Conservation (phyloP, 2,329 filamentous ascomycete species). For the Fusarium sp. region DNA sequence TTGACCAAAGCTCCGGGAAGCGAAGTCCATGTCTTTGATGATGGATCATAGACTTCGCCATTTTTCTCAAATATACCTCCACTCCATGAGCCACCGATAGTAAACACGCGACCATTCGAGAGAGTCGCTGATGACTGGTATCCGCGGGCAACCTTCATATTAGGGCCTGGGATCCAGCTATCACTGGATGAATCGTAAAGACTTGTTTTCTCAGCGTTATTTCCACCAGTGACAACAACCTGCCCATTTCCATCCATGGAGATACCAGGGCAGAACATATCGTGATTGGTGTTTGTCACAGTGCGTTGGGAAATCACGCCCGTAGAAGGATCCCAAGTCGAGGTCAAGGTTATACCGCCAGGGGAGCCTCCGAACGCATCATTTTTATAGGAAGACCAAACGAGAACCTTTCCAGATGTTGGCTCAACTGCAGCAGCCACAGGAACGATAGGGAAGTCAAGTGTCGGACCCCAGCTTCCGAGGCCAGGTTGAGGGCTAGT, state of each 20-base stretch:
- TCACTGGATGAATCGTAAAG: conserved; percentile 49
- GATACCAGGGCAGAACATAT: conserved; percentile 67
- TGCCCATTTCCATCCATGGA: conserved; percentile 57
- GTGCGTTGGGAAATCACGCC: conserved; percentile 5
- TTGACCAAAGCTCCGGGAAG: conserved; percentile 48
- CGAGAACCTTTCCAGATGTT: conserved; percentile 7
- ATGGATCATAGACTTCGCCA: conserved; percentile 16
- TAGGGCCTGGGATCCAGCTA: conserved; percentile 10
- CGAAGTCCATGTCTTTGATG: conserved; percentile 6
- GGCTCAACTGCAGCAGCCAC: conserved; percentile 28
- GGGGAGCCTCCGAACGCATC: conserved; percentile 3
- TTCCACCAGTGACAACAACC: conserved; percentile 63
- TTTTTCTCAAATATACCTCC: conserved; percentile 10
- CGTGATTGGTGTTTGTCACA: conserved; percentile 54
- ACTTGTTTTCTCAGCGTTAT: conserved; percentile 56
- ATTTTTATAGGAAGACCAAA: conserved; percentile 14
- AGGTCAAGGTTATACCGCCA: conserved; percentile 10
- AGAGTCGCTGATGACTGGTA: conserved; percentile 20
- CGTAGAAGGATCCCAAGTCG: conserved; percentile 6
- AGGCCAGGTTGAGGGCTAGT: background rate
- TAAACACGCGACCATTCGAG: conserved; percentile 17
- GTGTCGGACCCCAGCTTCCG: conserved; percentile 19
- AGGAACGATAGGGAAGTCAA: conserved; percentile 29
- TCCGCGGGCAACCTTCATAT: conserved; percentile 13
- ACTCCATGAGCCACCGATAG: conserved; percentile 27